phyloP scores from a whole-genome alignment of 2,329 filamentous ascomycete species.

The Tolypocladium nubicola region DNA sequence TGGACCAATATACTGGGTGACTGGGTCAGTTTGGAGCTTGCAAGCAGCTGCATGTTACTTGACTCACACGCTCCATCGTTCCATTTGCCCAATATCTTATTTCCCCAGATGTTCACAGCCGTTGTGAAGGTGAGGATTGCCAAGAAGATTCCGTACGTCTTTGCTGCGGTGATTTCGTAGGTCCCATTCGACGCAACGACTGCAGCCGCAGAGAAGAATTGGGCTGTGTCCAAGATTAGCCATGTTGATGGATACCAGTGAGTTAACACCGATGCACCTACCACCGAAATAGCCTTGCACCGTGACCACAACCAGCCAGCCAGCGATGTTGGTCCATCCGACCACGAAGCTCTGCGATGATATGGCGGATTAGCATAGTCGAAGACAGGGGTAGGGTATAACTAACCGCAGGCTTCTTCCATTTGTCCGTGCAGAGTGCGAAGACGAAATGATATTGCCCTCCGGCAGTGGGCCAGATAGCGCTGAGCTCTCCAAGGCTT shows the following conservation, averaged over 20 bases:
- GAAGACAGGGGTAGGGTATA: background rate
- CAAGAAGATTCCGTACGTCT: conserved; percentile 31
- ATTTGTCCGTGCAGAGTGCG: conserved; percentile 25
- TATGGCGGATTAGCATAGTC: no score
- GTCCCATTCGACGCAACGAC: conserved; percentile 26
- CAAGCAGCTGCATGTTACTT: background rate
- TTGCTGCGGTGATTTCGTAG: conserved; percentile 25
- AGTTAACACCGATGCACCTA: conserved; percentile 4
- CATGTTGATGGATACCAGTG: no score
- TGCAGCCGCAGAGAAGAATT: conserved; percentile 30
- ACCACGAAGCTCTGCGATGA: conserved; percentile 27
- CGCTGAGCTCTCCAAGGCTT: conserved; percentile 30
- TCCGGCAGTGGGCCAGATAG: conserved; percentile 34
- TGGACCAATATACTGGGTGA: conserved; percentile 26
- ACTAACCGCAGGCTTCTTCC: conserved; percentile 24
- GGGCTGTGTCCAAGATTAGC: conserved; percentile 15
- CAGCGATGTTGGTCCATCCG: conserved; percentile 34
- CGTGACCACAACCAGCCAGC: conserved; percentile 33
- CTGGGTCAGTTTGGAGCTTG: no score
- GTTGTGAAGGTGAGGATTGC: conserved; percentile 25
- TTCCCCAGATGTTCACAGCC: conserved; percentile 29
- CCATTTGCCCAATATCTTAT: conserved; percentile 28
- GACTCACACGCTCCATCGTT: conserved; percentile 27
- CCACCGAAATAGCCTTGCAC: conserved; percentile 31
- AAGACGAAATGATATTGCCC: conserved; percentile 36